Evolutionary conservation across 2,329 filamentous ascomycete genomes (phyloP).

Genomic region (Arthrobotrys sinensis): DNA sequence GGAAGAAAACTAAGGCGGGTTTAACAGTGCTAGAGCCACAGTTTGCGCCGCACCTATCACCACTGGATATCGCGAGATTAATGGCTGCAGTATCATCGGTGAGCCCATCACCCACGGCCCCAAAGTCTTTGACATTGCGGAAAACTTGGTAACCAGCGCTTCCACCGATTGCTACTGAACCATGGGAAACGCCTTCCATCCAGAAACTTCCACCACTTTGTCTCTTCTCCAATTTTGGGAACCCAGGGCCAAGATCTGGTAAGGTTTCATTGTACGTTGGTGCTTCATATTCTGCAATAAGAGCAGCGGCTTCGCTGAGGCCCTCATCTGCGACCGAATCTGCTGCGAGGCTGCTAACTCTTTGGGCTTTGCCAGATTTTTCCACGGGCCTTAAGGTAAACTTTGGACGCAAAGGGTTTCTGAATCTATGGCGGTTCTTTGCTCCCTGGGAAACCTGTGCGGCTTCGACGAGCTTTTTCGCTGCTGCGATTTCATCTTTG

Average conservation of each 20-base stretch:
- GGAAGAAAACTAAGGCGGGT: slow-evolving; percentile 65
- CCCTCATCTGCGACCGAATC: neutral
- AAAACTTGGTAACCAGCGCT: slow-evolving; percentile 9
- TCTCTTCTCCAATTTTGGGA: neutral
- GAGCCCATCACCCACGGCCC: slow-evolving; percentile 35
- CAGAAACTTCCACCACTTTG: slow-evolving; percentile 8
- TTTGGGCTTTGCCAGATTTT: neutral
- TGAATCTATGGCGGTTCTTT: neutral
- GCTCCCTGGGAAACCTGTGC: neutral
- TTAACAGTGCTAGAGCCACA: slow-evolving; percentile 70
- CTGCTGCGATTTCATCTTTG: slow-evolving; percentile 1
- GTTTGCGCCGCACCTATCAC: slow-evolving; percentile 81
- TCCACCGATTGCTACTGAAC: neutral
- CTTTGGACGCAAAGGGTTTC: neutral
- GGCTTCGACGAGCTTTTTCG: neutral
- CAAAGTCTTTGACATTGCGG: slow-evolving; percentile 7
- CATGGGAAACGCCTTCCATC: slow-evolving; percentile 26
- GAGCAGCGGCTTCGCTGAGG: neutral
- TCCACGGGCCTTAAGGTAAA: neutral
- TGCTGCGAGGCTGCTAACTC: neutral
- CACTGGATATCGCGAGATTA: slow-evolving; percentile 74
- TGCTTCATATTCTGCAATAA: slow-evolving; percentile 2
- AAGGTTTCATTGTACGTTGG: slow-evolving; percentile 3
- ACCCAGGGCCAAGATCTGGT: neutral
- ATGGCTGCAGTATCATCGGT: slow-evolving; percentile 67